A percentile compares a stretch with the other conserved stretches of the same genome.
These are phyloP conservation scores for Dactylellina cionopaga DNA, from an alignment of 2,329 filamentous ascomycete genomes.

Conservation along the genomic window DNA sequence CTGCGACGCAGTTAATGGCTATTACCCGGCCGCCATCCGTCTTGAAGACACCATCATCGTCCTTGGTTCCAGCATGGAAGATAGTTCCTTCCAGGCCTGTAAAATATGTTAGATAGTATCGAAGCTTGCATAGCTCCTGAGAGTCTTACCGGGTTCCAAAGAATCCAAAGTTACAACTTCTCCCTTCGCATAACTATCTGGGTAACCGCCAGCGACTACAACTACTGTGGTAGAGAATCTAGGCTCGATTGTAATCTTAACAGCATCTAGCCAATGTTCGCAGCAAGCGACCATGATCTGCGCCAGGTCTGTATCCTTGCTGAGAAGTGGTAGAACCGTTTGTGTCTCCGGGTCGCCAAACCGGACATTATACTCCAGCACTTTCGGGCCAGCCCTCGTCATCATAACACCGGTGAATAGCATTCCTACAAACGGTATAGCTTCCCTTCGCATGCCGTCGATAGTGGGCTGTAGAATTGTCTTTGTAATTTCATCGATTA, in stretches of 20 bases:
- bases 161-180: conserved; percentile 68
- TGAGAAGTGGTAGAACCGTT: conserved; percentile 81
- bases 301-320: conserved; percentile 81
- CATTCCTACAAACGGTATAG: conserved; percentile 76
- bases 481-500: conserved; percentile 80
- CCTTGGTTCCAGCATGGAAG: conserved; percentile 90
- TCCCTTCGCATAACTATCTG: conserved; percentile 84
- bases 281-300: conserved; percentile 88
- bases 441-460: conserved; percentile 84
- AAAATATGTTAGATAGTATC: conserved; percentile 52
- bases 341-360: conserved; percentile 94
- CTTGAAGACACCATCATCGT: conserved; percentile 72
- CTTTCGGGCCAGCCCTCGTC: conserved; percentile 79
- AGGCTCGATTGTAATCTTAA: conserved; percentile 73
- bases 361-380: conserved; percentile 91
- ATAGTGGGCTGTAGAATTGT: conserved; percentile 90
- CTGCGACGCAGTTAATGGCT: conserved; percentile 82
- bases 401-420: conserved; percentile 95
- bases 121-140: conserved; percentile 62
- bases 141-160: conserved; percentile 52
- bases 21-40: conserved; percentile 92
- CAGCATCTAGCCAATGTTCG: conserved; percentile 75
- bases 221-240: conserved; percentile 89
- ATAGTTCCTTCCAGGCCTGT: conserved; percentile 70
- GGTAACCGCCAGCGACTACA: conserved; percentile 92